Percentiles rank a stretch among this genome's conserved stretches.
phyloP scores from a whole-genome alignment of 441 rosid genomes.

The Arabidopsis lyrata region DNA sequence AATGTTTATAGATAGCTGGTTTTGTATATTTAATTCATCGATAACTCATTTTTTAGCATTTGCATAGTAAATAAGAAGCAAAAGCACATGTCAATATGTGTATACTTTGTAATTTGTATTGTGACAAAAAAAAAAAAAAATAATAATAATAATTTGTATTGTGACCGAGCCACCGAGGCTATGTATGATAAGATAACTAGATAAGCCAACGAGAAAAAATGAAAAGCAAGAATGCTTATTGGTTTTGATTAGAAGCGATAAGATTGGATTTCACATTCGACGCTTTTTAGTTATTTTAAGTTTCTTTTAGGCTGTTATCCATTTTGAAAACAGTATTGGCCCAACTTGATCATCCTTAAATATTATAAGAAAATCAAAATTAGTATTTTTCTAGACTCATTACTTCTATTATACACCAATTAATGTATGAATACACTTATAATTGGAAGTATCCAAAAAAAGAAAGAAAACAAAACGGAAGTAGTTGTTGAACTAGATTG shows the following conservation, averaged over 20 bases:
- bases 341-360: constrained; percentile 32
- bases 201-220: constrained; percentile 51
- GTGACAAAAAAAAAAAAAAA: too few species aligned
- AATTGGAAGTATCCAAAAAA: not conserved
- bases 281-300: constrained; percentile 28
- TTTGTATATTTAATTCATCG: not conserved
- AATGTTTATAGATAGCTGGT: not conserved
- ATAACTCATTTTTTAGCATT: not conserved
- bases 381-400: too few species aligned
- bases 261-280: constrained; percentile 32
- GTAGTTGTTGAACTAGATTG: constrained; percentile 2
- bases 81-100: not conserved
- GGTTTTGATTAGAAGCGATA: constrained; percentile 45
- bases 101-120: not conserved
- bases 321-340: constrained; percentile 30
- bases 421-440: not conserved
- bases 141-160: not conserved
- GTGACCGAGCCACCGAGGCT: constrained; percentile 37
- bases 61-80: not conserved
- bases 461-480: not conserved
- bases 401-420: not conserved
- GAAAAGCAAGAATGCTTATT: constrained; percentile 60
- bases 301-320: constrained; percentile 39
- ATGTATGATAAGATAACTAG: constrained; percentile 45
- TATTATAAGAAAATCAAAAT: not conserved